Evolutionary conservation across 768 basidiomycete genomes (phyloP).

Genomic region (Neoboletus magnificus): DNA sequence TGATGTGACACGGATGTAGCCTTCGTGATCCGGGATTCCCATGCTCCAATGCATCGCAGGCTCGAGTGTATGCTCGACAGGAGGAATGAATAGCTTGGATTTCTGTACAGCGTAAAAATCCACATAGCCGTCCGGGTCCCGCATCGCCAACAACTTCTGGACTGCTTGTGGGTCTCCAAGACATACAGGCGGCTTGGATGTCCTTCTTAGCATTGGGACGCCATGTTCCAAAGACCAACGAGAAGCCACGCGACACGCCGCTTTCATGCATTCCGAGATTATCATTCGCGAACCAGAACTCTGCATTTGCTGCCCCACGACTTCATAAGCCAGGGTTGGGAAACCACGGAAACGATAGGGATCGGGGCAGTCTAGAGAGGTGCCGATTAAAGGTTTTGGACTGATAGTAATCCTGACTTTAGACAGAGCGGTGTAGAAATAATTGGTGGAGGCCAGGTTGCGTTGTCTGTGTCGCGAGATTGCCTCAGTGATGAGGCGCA

Average conservation of each 20-base stretch:
- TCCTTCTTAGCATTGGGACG: constrained; percentile 64
- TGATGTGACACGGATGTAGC: constrained; percentile 81
- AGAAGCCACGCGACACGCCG: constrained; percentile 74
- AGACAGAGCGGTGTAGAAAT: constrained; percentile 27
- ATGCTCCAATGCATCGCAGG: constrained; percentile 66
- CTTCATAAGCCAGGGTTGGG: constrained; percentile 47
- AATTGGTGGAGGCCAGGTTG: constrained; percentile 19
- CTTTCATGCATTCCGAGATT: constrained; percentile 80
- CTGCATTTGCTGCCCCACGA: constrained; percentile 25
- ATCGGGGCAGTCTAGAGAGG: constrained; percentile 26
- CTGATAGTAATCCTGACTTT: constrained; percentile 27
- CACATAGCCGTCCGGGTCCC: constrained; percentile 47
- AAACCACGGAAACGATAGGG: constrained; percentile 44
- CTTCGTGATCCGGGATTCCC: constrained; percentile 68
- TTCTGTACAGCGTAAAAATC: constrained; percentile 35
- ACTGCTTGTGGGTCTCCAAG: constrained; percentile 32
- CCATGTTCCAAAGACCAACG: constrained; percentile 58
- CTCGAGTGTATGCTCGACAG: constrained; percentile 45
- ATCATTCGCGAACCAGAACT: constrained; percentile 48
- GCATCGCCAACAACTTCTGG: constrained; percentile 45
- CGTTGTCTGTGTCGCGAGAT: constrained; percentile 24
- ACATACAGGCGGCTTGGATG: constrained; percentile 32
- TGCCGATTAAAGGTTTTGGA: constrained; percentile 32
- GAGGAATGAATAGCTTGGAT: constrained; percentile 32
- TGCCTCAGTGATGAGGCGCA: constrained; percentile 33